These are phyloP conservation scores for Phytopythium helicoides DNA, from an alignment of 352 stramenopile genomes.

Conservation along the genomic window DNA sequence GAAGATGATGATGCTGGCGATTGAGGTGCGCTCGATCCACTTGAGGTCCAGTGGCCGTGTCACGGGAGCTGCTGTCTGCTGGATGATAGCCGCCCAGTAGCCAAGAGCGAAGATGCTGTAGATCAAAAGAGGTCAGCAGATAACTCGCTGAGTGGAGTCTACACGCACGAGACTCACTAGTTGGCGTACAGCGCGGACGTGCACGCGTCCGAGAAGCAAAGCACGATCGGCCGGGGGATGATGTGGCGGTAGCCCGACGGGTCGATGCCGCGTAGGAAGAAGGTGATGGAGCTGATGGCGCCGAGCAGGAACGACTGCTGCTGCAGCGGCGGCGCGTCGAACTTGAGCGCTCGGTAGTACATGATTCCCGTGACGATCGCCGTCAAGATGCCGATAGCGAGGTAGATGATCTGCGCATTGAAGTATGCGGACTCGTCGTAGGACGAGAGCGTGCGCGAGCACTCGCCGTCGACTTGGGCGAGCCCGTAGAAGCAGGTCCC, in stretches of 20 bases:
- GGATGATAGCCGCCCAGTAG: slow-evolving; percentile 32
- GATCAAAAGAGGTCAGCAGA: too few species aligned
- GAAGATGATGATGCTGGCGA: slow-evolving; percentile 20
- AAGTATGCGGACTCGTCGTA: slow-evolving; percentile 10
- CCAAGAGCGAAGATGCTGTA: slow-evolving; percentile 29
- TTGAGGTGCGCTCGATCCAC: slow-evolving; percentile 16
- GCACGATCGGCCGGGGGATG: slow-evolving; percentile 9
- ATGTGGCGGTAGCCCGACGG: slow-evolving; percentile 14
- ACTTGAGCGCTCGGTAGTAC: slow-evolving; percentile 14
- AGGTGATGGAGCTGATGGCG: slow-evolving; percentile 10
- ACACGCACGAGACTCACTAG: slow-evolving; percentile 13
- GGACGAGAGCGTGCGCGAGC: slow-evolving; percentile 8
- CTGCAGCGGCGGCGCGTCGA: slow-evolving; percentile 11
- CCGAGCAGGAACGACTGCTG: slow-evolving; percentile 13
- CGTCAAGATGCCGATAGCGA: slow-evolving; percentile 4
- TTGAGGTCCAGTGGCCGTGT: slow-evolving; percentile 11
- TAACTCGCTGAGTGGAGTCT: too few species aligned
- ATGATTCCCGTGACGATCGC: slow-evolving; percentile 3
- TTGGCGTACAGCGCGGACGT: slow-evolving; percentile 14
- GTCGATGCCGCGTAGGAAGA: slow-evolving; percentile 18
- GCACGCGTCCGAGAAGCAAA: slow-evolving; percentile 17
- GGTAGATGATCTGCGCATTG: slow-evolving; percentile 11
- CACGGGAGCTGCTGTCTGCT: slow-evolving; percentile 21
- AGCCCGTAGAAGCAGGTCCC: slow-evolving; percentile 17
- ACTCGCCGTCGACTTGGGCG: slow-evolving; percentile 5